Percentiles rank a stretch among this genome's conserved stretches.
These are phyloP conservation scores for Ceratobasidium sp. DNA, from an alignment of 1,284 basidiomycete species.

Conservation along the genomic window DNA sequence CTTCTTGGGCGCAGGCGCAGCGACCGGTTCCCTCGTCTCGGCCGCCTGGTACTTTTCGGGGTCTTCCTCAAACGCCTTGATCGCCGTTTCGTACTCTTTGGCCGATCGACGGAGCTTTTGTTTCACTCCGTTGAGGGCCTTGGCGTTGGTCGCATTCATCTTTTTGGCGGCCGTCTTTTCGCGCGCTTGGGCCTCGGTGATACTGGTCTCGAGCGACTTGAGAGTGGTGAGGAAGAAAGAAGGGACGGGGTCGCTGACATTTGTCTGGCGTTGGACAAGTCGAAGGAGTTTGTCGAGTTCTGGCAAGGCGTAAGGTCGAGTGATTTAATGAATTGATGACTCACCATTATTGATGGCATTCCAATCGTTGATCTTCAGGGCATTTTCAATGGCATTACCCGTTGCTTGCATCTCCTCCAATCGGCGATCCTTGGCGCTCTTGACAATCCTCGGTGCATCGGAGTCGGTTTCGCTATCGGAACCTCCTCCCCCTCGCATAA, in stretches of 20 bases:
- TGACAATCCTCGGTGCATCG: slow-evolving; percentile 73
- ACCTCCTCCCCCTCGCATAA: slow-evolving; percentile 56
- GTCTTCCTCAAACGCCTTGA: slow-evolving; percentile 86
- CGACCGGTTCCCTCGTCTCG: slow-evolving; percentile 65
- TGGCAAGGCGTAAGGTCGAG: slow-evolving; percentile 48
- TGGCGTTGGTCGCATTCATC: slow-evolving; percentile 94
- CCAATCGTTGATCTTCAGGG: slow-evolving; percentile 97
- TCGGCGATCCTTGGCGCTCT: slow-evolving; percentile 87
- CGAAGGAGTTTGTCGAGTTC: slow-evolving; percentile 97
- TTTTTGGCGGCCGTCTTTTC: slow-evolving; percentile 87
- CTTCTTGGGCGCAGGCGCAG: slow-evolving; percentile 53
- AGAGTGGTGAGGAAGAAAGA: slow-evolving; percentile 86
- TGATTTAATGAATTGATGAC: slow-evolving; percentile 41
- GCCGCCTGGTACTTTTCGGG: slow-evolving; percentile 81
- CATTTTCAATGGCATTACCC: slow-evolving; percentile 92
- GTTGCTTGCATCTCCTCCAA: slow-evolving; percentile 88
- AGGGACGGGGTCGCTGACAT: slow-evolving; percentile 86
- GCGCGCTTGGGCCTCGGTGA: slow-evolving; percentile 77
- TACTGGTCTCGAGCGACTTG: slow-evolving; percentile 74
- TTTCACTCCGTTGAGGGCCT: slow-evolving; percentile 95
- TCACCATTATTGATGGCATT: slow-evolving; percentile 86
- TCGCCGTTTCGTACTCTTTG: slow-evolving; percentile 87
- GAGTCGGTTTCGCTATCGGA: slow-evolving; percentile 70
- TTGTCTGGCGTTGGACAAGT: slow-evolving; percentile 88
- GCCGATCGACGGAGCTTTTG: slow-evolving; percentile 92